A percentile compares a stretch with the other conserved stretches of the same genome.
Evolutionary conservation across 768 basidiomycete species (phyloP).

Genomic region (Rhodotorula kratochvilovae): DNA sequence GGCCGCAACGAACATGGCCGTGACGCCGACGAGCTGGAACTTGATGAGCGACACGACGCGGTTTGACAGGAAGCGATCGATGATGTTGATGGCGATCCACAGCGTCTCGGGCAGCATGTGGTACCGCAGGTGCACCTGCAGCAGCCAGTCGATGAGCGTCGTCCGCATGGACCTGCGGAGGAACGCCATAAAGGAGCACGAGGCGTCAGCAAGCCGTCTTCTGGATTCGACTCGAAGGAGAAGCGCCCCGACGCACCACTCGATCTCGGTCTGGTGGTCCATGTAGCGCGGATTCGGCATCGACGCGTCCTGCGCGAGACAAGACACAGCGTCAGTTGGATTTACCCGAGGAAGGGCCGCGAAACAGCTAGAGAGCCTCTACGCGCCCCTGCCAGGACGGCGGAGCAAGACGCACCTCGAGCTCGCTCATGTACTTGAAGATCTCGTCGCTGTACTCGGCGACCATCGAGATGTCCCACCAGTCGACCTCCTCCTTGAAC

Average conservation of each 20-base stretch:
- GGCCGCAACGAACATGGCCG: slow-evolving; percentile 97
- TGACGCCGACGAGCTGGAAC: slow-evolving; percentile 93
- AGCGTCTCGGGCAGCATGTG: slow-evolving; percentile 98
- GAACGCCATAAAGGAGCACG: no score
- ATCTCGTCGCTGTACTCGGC: slow-evolving; percentile 99
- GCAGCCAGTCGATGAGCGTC: slow-evolving; percentile 94
- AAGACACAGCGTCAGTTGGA: not conserved
- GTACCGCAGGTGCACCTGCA: slow-evolving; percentile 95
- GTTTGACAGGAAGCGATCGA: slow-evolving; percentile 85
- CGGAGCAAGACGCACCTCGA: slow-evolving; percentile 69
- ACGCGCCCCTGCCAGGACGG: no score
- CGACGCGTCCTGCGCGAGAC: slow-evolving; percentile 59
- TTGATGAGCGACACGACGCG: slow-evolving; percentile 83
- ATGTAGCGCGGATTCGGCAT: slow-evolving; percentile 95
- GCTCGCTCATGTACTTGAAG: slow-evolving; percentile 87
- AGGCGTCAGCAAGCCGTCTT: not conserved
- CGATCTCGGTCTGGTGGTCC: slow-evolving; percentile 83
- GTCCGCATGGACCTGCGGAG: slow-evolving; percentile 80
- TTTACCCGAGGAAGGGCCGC: no score
- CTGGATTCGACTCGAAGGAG: not conserved
- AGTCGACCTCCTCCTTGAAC: slow-evolving; percentile 71
- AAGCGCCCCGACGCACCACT: slow-evolving; percentile 46
- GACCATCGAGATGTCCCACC: slow-evolving; percentile 86
- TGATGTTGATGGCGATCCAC: slow-evolving; percentile 97
- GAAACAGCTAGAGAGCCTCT: no score